Conservation (phyloP, 495 filamentous ascomycete species). For the Glarea lozoyensis region DNA sequence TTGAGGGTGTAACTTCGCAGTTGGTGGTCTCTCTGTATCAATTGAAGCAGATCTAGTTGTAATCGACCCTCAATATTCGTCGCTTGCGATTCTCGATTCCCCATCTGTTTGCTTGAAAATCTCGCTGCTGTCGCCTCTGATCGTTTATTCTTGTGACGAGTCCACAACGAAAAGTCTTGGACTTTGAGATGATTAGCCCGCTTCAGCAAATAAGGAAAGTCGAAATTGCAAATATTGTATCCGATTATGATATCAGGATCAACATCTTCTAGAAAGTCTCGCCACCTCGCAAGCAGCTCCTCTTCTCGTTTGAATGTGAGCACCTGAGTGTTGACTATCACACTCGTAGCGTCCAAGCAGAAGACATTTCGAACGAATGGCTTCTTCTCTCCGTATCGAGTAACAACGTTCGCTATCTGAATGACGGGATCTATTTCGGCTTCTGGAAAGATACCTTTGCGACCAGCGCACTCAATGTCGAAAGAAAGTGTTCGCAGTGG, state of each 20-base stretch:
- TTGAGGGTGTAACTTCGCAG: slow-evolving; percentile 96
- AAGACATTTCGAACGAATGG: slow-evolving; percentile 97
- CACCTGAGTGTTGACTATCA: slow-evolving; percentile 92
- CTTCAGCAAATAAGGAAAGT: slow-evolving; percentile 93
- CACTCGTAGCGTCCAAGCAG: slow-evolving; percentile 77
- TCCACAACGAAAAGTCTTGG: slow-evolving; percentile 71
- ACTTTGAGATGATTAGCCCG: slow-evolving; percentile 79
- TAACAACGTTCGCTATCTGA: slow-evolving; percentile 97
- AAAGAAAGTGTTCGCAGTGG: slow-evolving; percentile 89
- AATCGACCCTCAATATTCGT: slow-evolving; percentile 93
- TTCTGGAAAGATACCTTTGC: slow-evolving; percentile 96
- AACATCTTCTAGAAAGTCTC: slow-evolving; percentile 79
- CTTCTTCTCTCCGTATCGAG: slow-evolving; percentile 88
- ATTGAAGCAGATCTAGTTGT: slow-evolving; percentile 86
- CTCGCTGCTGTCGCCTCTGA: slow-evolving; percentile 68
- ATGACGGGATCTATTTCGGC: slow-evolving; percentile 88
- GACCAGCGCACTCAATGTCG: slow-evolving; percentile 97
- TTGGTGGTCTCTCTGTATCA: slow-evolving; percentile 90
- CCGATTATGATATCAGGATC: slow-evolving; percentile 98
- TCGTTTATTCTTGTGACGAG: slow-evolving; percentile 54
- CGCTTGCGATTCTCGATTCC: slow-evolving; percentile 83
- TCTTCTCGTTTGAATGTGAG: slow-evolving; percentile 71
- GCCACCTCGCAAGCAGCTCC: slow-evolving; percentile 83
- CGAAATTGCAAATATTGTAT: slow-evolving; percentile 98
- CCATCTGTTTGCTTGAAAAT: slow-evolving; percentile 98